Base-by-base conservation (phyloP, 768 basidiomycete genomes). In the Imleria badia region DNA sequence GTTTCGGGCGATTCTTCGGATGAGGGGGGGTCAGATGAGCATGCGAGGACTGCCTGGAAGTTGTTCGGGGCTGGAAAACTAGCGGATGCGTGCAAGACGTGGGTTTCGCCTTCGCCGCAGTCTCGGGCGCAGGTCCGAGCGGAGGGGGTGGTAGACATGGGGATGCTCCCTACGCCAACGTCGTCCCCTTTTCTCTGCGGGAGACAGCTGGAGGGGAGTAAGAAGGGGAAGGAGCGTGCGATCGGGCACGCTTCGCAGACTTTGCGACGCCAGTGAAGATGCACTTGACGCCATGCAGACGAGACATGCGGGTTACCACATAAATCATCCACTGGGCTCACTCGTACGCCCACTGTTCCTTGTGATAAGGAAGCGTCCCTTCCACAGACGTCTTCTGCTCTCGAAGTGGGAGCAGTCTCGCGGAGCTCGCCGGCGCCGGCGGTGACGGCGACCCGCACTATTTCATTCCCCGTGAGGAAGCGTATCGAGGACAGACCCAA, bases 21-120 rank as follows among this genome's bases (percentile, higher is more conserved):
- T n/a, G 73, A 73, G 6, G 76, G 72, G 5, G 77, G 71, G 40
- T 74, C 74, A 22, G 72, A 78, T 44, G 81, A 78, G 17, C 76
- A 78, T 19, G 82, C 77, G 15, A 72, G 76, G 47, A 85, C 81
- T 8, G 84, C 85, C 0, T 80, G 85, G 59, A 54, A 65, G 5
- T 63, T 88, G 4, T 89, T 87, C 54, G 82, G 79, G 0, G 60
- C 64, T 1, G 66, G 72, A 12, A 73, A 75, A 4, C 72, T 15
- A 10, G 56, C 36, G 5, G 45, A 45, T 6, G 54, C 17, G 6
- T 55, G 31, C 34, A 63, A 58, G 34, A 52, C 49, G 10, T 63
- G 66, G 65, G 36, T 44, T 9, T 62, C 62, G 2, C 58, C 64
- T 23, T 66, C 61, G 19, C 33, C 59, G 1, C 48, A 52, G 12